These are phyloP conservation scores for Lactifluus hygrophoroides DNA, from an alignment of 768 basidiomycete genomes.

Conservation along the genomic window DNA sequence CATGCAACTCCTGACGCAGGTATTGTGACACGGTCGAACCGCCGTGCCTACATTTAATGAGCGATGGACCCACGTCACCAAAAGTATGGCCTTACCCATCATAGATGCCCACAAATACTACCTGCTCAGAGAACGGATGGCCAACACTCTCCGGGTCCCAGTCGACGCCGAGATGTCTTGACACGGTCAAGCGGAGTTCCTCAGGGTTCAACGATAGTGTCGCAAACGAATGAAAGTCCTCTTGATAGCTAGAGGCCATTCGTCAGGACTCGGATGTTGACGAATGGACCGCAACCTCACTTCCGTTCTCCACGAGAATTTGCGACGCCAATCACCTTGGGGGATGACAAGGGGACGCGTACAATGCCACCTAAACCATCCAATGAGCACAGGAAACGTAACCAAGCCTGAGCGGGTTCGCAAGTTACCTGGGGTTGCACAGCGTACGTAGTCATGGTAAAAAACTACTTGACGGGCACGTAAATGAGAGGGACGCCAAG, in stretches of 20 bases:
- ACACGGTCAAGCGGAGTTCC: conserved; percentile 59
- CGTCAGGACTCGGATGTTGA: conserved; percentile 10
- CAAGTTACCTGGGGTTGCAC: conserved; percentile 38
- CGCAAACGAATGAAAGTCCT: conserved; percentile 76
- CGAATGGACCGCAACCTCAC: conserved; percentile 31
- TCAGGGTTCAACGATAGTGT: conserved; percentile 67
- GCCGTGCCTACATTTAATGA: conserved; percentile 58
- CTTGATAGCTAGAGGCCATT: conserved; percentile 58
- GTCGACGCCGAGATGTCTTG: conserved; percentile 50
- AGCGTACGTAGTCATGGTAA: conserved; percentile 69
- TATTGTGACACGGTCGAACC: conserved; percentile 86
- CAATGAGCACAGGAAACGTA: conserved; percentile 10
- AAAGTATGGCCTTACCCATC: conserved; percentile 55
- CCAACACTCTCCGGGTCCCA: conserved; percentile 60
- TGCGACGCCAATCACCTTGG: conserved; percentile 70
- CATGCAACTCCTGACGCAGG: conserved; percentile 77
- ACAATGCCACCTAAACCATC: conserved; percentile 45
- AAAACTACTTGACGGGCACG: conserved; percentile 12
- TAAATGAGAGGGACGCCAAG: neutral
- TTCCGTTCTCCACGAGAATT: conserved; percentile 69
- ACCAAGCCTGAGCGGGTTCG: too few species aligned
- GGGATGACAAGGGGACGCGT: conserved; percentile 64
- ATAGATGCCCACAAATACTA: conserved; percentile 82
- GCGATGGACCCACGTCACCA: neutral
- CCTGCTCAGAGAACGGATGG: conserved; percentile 59